Conservation (phyloP, 139 green algal species). For the Medakamo hakoo region DNA sequence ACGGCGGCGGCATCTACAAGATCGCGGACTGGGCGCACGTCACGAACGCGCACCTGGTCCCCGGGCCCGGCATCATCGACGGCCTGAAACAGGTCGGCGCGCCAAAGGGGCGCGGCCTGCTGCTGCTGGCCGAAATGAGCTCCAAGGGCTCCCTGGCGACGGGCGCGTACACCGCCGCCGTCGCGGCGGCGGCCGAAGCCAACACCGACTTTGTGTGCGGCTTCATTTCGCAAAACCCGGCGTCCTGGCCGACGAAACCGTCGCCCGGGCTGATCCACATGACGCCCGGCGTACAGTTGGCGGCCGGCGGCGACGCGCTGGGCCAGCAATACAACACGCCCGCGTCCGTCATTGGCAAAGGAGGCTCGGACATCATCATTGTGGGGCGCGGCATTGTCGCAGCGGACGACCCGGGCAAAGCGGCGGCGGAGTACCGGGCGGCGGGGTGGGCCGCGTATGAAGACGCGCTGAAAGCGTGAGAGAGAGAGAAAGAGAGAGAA, state of each 20-base stretch:
- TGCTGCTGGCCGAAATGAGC: constrained; percentile 93
- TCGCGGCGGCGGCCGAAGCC: constrained; percentile 53
- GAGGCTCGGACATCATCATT: constrained; percentile 94
- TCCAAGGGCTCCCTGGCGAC: constrained; percentile 77
- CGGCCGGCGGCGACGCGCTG: constrained; percentile 70
- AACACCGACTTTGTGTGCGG: constrained; percentile 96
- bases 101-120: constrained; percentile 34
- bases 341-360: constrained; percentile 49
- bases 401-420: constrained; percentile 39
- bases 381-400: constrained; percentile 73
- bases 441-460: constrained; percentile 86
- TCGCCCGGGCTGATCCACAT: constrained; percentile 86
- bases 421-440: constrained; percentile 63
- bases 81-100: constrained; percentile 59
- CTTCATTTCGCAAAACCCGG: constrained; percentile 87
- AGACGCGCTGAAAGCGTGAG: constrained; percentile 9
- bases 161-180: constrained; percentile 74
- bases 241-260: constrained; percentile 44
- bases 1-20: constrained; percentile 62
- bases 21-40: constrained; percentile 96
- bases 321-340: constrained; percentile 99
- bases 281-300: constrained; percentile 94
- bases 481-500: neutral
- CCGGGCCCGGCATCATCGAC: constrained; percentile 91
- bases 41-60: constrained; percentile 92